Base-by-base conservation (phyloP, 1,284 basidiomycete genomes). In the Malassezia caprae region DNA sequence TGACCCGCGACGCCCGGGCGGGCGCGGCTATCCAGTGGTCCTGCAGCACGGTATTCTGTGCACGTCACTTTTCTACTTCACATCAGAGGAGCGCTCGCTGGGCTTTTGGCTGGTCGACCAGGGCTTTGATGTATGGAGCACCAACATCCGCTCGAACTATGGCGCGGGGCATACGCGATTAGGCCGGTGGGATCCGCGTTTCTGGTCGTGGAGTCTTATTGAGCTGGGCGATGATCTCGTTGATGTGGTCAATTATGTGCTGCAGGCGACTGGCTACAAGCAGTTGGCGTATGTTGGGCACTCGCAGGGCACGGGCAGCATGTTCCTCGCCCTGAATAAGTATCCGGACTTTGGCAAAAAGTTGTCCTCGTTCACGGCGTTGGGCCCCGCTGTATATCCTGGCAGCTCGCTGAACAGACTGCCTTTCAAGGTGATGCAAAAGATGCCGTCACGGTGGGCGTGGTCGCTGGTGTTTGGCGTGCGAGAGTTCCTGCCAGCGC, bases 61-160 rank as follows among this genome's bases (percentile, higher is more conserved):
- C 58, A 69, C 67, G 51, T 70, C 68, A 17, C 64, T 71, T 3
- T 69, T 72, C 50, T 73, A 65, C 46, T 53, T 72, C 44, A 59
- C 72, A 27, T 64, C 55, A 47, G 72, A 73, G 53, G 72, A 73
- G 50, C 63, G 72, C 32, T 65, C 62, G 27, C 67, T 73, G 60
- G 72, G 67, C 28, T 73, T 73, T 53, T 73, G 72, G 72, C 59
- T 73, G 28, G 72, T 73, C 21, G 72, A 73, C 42, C 72, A 72
- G 37, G 72, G 72, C 39, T 73, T 68, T 39, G 72, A 73, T 35
- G 72, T 73, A 7, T 73, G 72, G 72, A 53, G 64, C 44, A 69
- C 70, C 57, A 73, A 73, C 59, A 72, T 73, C 35, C 64, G 72
- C 34, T 65, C 68, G 50, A 72, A 72, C 61, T 72, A 63, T 58